Evolutionary conservation across 106 monocot species (phyloP), one percentile per base, ranked within the genome.

Genomic region (Vanilla planifolia): DNA sequence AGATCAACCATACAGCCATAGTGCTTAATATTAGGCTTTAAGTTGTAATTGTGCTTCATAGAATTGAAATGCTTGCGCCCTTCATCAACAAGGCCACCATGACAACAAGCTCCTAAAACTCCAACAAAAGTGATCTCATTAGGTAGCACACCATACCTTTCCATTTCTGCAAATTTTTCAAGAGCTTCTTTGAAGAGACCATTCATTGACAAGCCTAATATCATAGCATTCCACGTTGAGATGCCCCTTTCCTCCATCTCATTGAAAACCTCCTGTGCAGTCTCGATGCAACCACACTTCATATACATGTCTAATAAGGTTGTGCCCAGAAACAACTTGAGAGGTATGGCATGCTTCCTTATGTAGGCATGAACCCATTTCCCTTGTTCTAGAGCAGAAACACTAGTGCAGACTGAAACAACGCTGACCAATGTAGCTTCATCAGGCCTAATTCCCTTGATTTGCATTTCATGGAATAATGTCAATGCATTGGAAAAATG

Each of bases 251-350:
- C 65, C 47, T 79, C 70, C 74, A 87, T 73, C 20, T 24, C 63
- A 63, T 79, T 28, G 41, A 98, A 98, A 13, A 91, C 76, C 26
- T 71, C 61, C 42, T 79, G 35, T 30, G 96, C 91, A 24, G 77
- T 58, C n/a, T 65, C 74, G 2, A 63, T 64, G 37, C 77, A 79
- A 10, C 96, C 92, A 59, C 73, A 98, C 74, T 98, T 98, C 96
- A 98, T 91, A 71, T 98, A 96, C 90, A 90, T 98, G 51, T 92
- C 84, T n/a, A 98, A 46, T 13, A 98, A 66, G 43, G 84, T 63
- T 9, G 91, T 98, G 8, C 92, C 81, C 8, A 92, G 77, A 55
- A 84, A 77, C 35, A 70, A 48, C 63, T 84, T 77, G 5, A 80
- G 30, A 4, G 6, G 32, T 56, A 51, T 70, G 8, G 33, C 21